Evolutionary conservation across 352 stramenopile species (phyloP), one percentile per base, ranked within the genome.

Genomic region (Phytopythium aichiense): DNA sequence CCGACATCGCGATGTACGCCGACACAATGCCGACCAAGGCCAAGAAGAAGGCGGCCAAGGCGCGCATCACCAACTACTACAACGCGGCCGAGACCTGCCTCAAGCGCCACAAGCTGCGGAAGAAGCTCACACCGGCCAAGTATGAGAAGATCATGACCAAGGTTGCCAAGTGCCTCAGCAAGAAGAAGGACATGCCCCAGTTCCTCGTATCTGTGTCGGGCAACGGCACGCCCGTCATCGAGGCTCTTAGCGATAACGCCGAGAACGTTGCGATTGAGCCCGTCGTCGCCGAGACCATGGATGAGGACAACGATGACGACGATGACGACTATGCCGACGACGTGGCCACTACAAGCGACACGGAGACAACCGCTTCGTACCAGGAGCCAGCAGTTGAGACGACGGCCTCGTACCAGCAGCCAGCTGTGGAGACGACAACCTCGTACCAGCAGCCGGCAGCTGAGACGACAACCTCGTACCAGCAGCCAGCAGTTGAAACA

Each of bases 31-130:
- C 18, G 5, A 20, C 31, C 9, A 33, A 22, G 20, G 4, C 9
- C 13, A 58, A 58, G n/a, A 30, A 48, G 31, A 31, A 22, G 15
- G 20, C 7, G 13, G 31, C 20, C 20, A 46, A 43, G 52, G 33
- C 20, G 52, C 50, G 50, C 16, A 58, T 58, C 30, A 15, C 23
- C 4, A 58, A 58, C 20, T 58, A 58, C 52, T 58, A 58, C 52
- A 38, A 58, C 35, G 8, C 31, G n/a, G 52, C 52, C 13, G 52
- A 58, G n/a, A 48, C 5, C 13, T 58, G 52, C 31, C 31, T 46
- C n/a, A 31, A 22, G 31, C 3, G 4, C 6, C 8, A 31, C 9
- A 33, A 20, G 52, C 11, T 33, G 33, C 20, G 20, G n/a, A 58
- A 46, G 33, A 15, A 9, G 11, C 22, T 31, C 2, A 48, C 5